A percentile compares a stretch with the other conserved stretches of the same genome.
Conservation (phyloP, 495 filamentous ascomycete genomes). For the Penicillium paxilli region DNA sequence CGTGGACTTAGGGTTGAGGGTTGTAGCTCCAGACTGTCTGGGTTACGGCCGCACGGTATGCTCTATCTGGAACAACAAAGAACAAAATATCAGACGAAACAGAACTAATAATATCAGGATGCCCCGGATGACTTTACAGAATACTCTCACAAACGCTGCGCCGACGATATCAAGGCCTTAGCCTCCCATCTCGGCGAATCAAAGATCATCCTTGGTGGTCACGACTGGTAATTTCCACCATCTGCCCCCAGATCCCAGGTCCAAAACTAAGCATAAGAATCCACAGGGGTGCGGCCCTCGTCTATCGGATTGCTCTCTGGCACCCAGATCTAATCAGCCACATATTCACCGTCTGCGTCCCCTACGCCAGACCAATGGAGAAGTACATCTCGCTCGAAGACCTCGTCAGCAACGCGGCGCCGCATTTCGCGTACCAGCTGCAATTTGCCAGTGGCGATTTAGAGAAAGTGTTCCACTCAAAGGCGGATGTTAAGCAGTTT, state of each 20-base stretch:
- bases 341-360: constrained; percentile 78
- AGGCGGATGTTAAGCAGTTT: constrained; percentile 63
- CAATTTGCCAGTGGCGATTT: constrained; percentile 69
- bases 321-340: constrained; percentile 69
- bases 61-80: no score
- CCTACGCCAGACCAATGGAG: constrained; percentile 56
- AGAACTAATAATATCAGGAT: constrained; percentile 43
- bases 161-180: constrained; percentile 69
- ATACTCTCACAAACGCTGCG: constrained; percentile 69
- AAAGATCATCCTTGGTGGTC: constrained; percentile 73
- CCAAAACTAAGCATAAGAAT: neutral
- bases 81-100: no score
- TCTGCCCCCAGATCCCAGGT: constrained; percentile 7
- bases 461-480: constrained; percentile 55
- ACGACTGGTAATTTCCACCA: constrained; percentile 71
- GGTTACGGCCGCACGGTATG: constrained; percentile 76
- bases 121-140: constrained; percentile 53
- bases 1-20: constrained; percentile 63
- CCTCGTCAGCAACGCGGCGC: constrained; percentile 56
- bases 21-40: constrained; percentile 77
- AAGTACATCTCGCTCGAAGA: constrained; percentile 52
- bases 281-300: constrained; percentile 54
- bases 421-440: constrained; percentile 83
- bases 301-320: constrained; percentile 66
- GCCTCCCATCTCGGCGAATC: constrained; percentile 56